Evolutionary conservation across 2,329 filamentous ascomycete species (phyloP).

Genomic region (Tolypocladium amazonense): DNA sequence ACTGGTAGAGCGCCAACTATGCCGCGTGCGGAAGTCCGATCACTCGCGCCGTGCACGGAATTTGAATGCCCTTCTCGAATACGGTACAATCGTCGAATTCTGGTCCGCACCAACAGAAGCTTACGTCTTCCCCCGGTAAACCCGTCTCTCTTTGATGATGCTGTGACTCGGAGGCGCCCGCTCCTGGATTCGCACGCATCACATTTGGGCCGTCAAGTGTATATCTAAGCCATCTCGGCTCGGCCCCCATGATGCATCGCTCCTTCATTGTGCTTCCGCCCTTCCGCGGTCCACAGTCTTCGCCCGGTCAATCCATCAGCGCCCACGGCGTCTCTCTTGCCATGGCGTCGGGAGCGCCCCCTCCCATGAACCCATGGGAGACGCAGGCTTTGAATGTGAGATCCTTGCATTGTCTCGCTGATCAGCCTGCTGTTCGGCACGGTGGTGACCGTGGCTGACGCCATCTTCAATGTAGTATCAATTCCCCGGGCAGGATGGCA

Average conservation of each 20-base stretch:
- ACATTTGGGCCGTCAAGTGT: background rate
- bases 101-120: background rate
- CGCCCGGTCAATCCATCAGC: background rate
- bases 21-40: background rate
- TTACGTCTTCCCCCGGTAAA: background rate
- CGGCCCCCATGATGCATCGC: background rate
- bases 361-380: slow-evolving; percentile 24
- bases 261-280: background rate
- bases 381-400: slow-evolving; percentile 23
- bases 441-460: background rate
- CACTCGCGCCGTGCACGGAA: background rate
- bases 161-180: background rate
- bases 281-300: background rate
- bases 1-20: background rate
- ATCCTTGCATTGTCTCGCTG: background rate
- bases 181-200: background rate
- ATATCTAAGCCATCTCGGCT: background rate
- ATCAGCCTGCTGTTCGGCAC: background rate
- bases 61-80: background rate
- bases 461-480: background rate
- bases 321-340: background rate
- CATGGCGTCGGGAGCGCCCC: slow-evolving; percentile 6
- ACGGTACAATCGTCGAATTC: background rate
- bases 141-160: background rate
- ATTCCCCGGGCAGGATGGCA: background rate